Conservation (phyloP, 345 rosid genomes). For the Psidium guajava region DNA sequence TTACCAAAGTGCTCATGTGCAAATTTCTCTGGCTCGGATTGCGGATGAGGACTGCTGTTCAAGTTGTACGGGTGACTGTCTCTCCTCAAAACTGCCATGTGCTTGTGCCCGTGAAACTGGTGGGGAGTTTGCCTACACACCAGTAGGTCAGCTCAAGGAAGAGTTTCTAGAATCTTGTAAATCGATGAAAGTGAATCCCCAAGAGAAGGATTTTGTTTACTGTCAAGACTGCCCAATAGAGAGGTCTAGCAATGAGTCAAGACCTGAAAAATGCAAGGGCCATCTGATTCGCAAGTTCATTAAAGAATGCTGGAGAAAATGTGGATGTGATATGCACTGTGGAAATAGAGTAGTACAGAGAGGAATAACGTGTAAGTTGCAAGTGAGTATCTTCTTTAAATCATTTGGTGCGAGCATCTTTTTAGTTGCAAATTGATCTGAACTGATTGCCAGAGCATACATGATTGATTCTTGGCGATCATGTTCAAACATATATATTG, state of each 20-base stretch:
- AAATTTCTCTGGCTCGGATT: slow-evolving; percentile 59
- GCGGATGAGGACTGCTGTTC: slow-evolving; percentile 67
- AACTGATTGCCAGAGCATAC: background rate
- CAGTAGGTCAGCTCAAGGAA: slow-evolving; percentile 41
- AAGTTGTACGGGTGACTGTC: slow-evolving; percentile 65
- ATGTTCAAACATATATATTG: background rate
- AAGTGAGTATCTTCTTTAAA: slow-evolving; percentile 29
- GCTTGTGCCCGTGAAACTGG: slow-evolving; percentile 74
- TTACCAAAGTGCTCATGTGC: slow-evolving; percentile 53
- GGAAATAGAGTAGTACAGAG: slow-evolving; percentile 78
- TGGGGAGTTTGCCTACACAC: slow-evolving; percentile 78
- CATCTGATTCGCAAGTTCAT: slow-evolving; percentile 73
- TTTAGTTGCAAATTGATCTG: background rate
- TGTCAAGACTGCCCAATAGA: slow-evolving; percentile 75
- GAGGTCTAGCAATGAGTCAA: slow-evolving; percentile 29
- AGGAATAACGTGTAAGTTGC: slow-evolving; percentile 55
- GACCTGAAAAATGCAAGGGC: slow-evolving; percentile 62
- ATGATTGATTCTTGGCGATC: background rate
- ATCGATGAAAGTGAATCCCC: slow-evolving; percentile 26
- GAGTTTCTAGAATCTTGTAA: slow-evolving; percentile 44
- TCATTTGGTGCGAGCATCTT: background rate
- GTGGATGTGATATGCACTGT: slow-evolving; percentile 72
- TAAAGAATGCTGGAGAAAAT: slow-evolving; percentile 90
- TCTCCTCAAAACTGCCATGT: slow-evolving; percentile 46
- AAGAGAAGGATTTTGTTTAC: slow-evolving; percentile 20